Evolutionary conservation across 2,329 filamentous ascomycete species (phyloP).

Genomic region (Stagonosporopsis rhizophila): DNA sequence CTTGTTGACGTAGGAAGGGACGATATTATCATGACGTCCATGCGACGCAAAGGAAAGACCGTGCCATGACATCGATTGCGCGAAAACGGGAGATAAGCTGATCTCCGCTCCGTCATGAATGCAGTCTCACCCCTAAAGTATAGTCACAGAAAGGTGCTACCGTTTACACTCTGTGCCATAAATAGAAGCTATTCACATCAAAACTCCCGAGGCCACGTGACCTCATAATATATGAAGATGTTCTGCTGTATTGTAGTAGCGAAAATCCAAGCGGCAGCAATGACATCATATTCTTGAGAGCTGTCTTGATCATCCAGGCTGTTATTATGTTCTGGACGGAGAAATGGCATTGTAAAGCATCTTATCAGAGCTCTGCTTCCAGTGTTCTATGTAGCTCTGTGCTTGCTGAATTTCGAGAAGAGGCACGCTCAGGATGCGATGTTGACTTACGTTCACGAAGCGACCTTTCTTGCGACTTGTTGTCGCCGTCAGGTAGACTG

Average conservation of each 20-base stretch:
- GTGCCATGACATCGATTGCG: slow-evolving; percentile 14
- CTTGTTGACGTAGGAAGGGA: slow-evolving; percentile 29
- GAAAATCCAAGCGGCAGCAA: too few species aligned
- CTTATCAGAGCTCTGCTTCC: too few species aligned
- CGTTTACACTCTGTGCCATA: background rate
- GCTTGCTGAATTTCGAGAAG: too few species aligned
- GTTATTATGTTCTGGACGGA: too few species aligned
- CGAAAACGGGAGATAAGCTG: slow-evolving; percentile 4
- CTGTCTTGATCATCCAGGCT: too few species aligned
- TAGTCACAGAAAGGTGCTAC: background rate
- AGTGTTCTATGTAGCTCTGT: too few species aligned
- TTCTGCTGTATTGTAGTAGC: too few species aligned
- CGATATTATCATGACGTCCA: slow-evolving; percentile 38
- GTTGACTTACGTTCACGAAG: background rate
- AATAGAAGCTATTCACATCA: background rate
- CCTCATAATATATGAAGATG: too few species aligned
- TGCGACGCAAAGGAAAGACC: slow-evolving; percentile 24
- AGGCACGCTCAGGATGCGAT: too few species aligned
- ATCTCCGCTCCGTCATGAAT: background rate
- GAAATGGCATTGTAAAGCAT: too few species aligned
- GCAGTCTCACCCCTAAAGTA: background rate
- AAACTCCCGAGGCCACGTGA: background rate
- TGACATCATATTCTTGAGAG: too few species aligned
- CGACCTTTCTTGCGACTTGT: background rate
- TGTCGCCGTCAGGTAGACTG: background rate